phyloP scores from a whole-genome alignment of 140 eudicot species.

The Senecio squalidus region DNA sequence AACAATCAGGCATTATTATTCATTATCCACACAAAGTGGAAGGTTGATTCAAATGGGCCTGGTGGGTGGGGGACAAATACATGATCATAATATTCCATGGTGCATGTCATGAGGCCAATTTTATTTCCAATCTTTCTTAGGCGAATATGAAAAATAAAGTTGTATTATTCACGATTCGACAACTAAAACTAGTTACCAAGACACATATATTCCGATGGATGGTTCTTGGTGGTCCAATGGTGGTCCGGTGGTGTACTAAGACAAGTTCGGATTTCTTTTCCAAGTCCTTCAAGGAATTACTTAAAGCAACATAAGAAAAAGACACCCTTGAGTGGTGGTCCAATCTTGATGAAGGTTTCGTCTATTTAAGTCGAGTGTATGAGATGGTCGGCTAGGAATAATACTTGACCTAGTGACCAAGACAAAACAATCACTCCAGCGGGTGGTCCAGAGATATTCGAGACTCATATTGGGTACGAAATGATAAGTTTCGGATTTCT shows the following conservation, averaged over 20 bases:
- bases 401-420: constrained; percentile 25
- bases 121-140: background rate
- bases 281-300: background rate
- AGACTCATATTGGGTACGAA: background rate
- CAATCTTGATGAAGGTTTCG: constrained; percentile 21
- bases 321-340: constrained; percentile 34
- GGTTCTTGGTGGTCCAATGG: constrained; percentile 18
- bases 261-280: constrained; percentile 11
- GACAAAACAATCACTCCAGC: constrained; percentile 5
- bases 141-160: constrained; percentile 14
- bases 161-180: constrained; percentile 27
- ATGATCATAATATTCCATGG: constrained; percentile 25
- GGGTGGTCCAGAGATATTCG: constrained; percentile 23
- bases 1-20: background rate
- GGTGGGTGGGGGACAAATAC: constrained; percentile 30
- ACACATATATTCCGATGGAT: constrained; percentile 14
- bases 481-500: background rate
- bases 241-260: constrained; percentile 13
- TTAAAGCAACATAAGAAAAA: constrained; percentile 11
- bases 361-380: background rate
- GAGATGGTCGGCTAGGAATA: constrained; percentile 16
- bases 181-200: constrained; percentile 8
- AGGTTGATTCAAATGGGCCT: constrained; percentile 20
- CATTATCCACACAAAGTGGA: constrained; percentile 28
- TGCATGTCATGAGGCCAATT: constrained; percentile 27